Evolutionary conservation across 495 filamentous ascomycete genomes (phyloP).

Genomic region (Trichocladium uniseriatum): DNA sequence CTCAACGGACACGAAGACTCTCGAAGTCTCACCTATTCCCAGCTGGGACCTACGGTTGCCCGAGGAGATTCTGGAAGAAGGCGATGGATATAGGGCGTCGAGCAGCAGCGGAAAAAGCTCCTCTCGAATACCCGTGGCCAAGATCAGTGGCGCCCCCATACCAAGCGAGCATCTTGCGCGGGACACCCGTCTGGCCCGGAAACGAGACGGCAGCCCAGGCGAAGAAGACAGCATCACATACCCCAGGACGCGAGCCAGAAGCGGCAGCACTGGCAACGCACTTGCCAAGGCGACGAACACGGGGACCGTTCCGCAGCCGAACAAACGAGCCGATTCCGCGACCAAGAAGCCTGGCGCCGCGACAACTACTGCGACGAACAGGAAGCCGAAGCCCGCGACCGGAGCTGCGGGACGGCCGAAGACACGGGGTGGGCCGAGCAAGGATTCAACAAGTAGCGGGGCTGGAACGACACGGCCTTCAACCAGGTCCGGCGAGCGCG

Average conservation of each 20-base stretch:
- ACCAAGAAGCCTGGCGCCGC: too few relatives aligned
- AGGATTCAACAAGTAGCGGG: constrained; percentile 45
- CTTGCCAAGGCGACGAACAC: constrained; percentile 44
- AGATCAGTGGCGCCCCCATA: constrained; percentile 66
- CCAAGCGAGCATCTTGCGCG: constrained; percentile 60
- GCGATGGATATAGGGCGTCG: constrained; percentile 35
- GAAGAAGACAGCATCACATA: constrained; percentile 50
- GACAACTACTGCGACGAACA: too few relatives aligned
- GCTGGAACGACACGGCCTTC: constrained; percentile 38
- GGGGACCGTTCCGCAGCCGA: constrained; percentile 29
- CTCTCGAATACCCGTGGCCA: constrained; percentile 79
- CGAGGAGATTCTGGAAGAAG: constrained; percentile 69
- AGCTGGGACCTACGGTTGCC: constrained; percentile 67
- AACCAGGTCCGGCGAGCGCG: constrained; percentile 44
- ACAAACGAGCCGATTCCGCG: constrained; percentile 37
- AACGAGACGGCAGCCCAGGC: constrained; percentile 47
- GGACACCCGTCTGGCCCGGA: constrained; percentile 57
- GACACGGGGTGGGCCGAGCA: constrained; percentile 47
- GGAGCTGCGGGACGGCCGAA: constrained; percentile 48
- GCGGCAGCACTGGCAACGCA: constrained; percentile 55
- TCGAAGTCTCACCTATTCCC: constrained; percentile 22
- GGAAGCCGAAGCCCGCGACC: constrained; percentile 35
- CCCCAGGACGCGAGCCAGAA: constrained; percentile 57
- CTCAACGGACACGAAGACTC: constrained; percentile 21
- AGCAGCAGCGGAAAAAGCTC: constrained; percentile 30